Conservation (phyloP, 306 rosid genomes). For the Lathyrus sativus region DNA sequence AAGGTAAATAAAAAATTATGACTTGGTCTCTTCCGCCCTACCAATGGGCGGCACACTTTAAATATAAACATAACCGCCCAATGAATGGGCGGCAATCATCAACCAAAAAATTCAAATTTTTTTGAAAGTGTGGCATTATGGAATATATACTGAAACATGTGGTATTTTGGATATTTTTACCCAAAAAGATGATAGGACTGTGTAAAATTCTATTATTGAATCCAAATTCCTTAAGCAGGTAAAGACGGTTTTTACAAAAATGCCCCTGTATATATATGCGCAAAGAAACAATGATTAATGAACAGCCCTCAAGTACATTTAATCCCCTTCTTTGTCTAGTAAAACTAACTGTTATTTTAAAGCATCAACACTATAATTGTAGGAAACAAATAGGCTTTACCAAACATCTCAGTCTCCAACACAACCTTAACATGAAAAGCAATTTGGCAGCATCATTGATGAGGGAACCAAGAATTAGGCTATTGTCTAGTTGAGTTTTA, state of each 20-base stretch:
- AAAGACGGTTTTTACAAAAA: slow-evolving; percentile 11
- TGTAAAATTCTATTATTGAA: too few species aligned
- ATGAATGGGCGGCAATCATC: too few species aligned
- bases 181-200: too few species aligned
- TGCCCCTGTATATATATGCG: background rate
- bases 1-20: too few species aligned
- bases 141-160: too few species aligned
- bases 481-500: background rate
- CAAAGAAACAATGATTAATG: slow-evolving; percentile 16
- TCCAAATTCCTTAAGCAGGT: slow-evolving; percentile 19
- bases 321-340: slow-evolving; percentile 19
- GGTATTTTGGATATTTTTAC: too few species aligned
- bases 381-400: slow-evolving; percentile 7
- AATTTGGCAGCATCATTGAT: background rate
- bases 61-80: too few species aligned
- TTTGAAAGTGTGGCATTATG: too few species aligned
- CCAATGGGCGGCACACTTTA: too few species aligned
- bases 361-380: background rate
- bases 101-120: too few species aligned
- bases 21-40: too few species aligned
- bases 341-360: slow-evolving; percentile 5
- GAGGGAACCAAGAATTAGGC: slow-evolving; percentile 8
- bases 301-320: slow-evolving; percentile 10
- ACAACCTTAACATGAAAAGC: slow-evolving; percentile 15
- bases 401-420: background rate